Percentiles rank a stretch among this genome's conserved stretches.
Evolutionary conservation across 768 basidiomycete species (phyloP).

Genomic region (Tulasnella sp.): DNA sequence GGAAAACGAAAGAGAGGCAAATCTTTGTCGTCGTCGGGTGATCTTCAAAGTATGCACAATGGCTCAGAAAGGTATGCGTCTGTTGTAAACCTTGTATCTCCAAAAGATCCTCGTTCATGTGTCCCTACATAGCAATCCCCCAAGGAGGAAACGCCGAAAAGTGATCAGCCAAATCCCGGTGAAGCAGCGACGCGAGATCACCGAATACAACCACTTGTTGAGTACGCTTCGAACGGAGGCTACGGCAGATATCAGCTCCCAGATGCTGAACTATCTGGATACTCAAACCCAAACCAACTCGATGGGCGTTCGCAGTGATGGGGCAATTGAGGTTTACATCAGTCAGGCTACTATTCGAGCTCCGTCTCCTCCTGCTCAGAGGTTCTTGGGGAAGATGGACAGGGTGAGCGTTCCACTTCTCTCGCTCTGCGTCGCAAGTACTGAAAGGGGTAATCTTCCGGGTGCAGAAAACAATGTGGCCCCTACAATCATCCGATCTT

Average conservation of each 20-base stretch:
- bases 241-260: not conserved
- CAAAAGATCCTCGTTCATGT: not conserved
- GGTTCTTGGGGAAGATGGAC: not conserved
- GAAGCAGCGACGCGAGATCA: not conserved
- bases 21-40: too few relatives aligned
- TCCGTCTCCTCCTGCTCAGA: not conserved
- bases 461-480: not conserved
- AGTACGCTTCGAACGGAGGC: not conserved
- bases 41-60: not conserved
- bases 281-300: not conserved
- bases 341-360: not conserved
- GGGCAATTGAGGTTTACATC: not conserved
- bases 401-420: not conserved
- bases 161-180: not conserved
- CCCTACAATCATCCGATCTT: not conserved
- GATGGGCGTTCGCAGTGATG: not conserved
- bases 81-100: not conserved
- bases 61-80: not conserved
- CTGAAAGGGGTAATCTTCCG: not conserved
- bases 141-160: not conserved
- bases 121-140: not conserved
- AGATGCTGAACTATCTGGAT: not conserved
- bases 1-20: too few relatives aligned
- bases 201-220: slow-evolving; percentile 12
- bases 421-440: not conserved